phyloP scores from a whole-genome alignment of 768 basidiomycete genomes.

The Cytidiella melzeri region DNA sequence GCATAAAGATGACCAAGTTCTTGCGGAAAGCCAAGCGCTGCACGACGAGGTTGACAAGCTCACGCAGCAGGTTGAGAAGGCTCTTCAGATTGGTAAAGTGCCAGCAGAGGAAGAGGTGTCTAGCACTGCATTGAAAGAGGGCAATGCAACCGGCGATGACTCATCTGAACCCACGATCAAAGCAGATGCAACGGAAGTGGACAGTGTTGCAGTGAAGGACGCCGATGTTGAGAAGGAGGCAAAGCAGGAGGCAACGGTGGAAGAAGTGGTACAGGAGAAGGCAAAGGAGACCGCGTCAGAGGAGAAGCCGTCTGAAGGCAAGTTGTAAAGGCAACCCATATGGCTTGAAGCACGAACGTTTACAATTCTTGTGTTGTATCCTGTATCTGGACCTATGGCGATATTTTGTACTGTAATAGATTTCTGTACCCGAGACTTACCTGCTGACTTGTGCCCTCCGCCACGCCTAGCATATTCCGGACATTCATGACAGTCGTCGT shows the following conservation, averaged over 20 bases:
- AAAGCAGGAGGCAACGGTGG: not conserved
- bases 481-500: not conserved
- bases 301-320: not conserved
- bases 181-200: not conserved
- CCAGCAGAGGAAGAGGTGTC: not conserved
- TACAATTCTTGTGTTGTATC: not conserved
- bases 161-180: not conserved
- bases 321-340: not conserved
- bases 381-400: not conserved
- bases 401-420: no score
- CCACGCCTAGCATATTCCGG: not conserved
- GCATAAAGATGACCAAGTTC: not conserved
- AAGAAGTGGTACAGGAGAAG: not conserved
- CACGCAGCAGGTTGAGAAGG: constrained; percentile 4
- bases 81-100: constrained; percentile 7
- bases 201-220: not conserved
- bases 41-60: constrained; percentile 13
- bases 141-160: not conserved
- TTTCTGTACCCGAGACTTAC: no score
- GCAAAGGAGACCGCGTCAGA: not conserved
- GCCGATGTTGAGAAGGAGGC: not conserved
- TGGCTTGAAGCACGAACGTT: not conserved
- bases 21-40: constrained; percentile 3
- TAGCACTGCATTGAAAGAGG: not conserved
- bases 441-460: not conserved